Base-by-base conservation (phyloP, 2,329 filamentous ascomycete genomes). In the Paecilomyces sp. region DNA sequence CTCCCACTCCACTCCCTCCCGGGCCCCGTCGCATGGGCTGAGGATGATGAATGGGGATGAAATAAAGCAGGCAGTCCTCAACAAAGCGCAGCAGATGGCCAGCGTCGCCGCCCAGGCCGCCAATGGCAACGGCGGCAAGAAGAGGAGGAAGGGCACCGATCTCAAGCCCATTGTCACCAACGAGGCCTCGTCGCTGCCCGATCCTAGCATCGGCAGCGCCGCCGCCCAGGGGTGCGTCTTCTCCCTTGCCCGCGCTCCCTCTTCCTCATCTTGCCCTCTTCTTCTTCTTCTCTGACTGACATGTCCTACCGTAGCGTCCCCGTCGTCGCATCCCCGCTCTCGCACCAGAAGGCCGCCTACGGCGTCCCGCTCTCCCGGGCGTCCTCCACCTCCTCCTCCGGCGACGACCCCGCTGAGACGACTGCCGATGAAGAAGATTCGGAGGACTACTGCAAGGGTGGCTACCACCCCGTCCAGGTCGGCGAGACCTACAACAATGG, bases 381-480 rank as follows among this genome's bases (percentile, higher is more conserved):
- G 63, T 89, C 90, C 61, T 88, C 88, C 57, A 47, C 41, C n/a
- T 89, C 90, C 57, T 85, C 87, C 59, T 90, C 90, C 54, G 87
- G 86, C 67, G 92, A 93, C 77, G 92, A 96, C 74, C 83, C 85
- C 67, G 86, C 89, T 76, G 92, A 97, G 70, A 92, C 94, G 73
- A 96, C 93, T 47, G 93, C 92, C 72, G 94, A 97, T 74, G 94
- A 99, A 79, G 94, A 99, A 79, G 94, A 99, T 77, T 96, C 91
- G 55, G 93, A 97, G 78, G 94, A 99, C 77, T 99, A 99, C 81
- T 97, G 93, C 85, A 97, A 97, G 79, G 94, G 94, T 70, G 94
- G 94, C 62, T 99, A 97, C 77, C 94, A 99, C 73, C 94, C 94
- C 2, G 94, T 99, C 56, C 84, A 87, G 69, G 89, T 97, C 62